These are phyloP conservation scores for Harringtonia lauricola DNA, from an alignment of 2,329 filamentous ascomycete species.

Conservation along the genomic window DNA sequence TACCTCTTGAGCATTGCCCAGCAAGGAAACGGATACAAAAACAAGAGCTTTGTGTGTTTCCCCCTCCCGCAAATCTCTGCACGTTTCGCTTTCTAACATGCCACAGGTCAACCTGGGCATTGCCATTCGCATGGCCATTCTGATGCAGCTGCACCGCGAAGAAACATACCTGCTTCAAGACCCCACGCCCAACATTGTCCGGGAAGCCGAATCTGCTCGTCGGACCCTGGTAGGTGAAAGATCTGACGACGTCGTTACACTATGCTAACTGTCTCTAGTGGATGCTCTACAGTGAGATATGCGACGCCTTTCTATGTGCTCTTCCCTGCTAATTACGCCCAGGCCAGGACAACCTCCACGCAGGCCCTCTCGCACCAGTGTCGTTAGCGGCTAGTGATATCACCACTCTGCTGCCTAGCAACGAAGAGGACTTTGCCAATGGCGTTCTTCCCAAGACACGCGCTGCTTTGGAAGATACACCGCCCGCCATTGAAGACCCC, in stretches of 20 bases:
- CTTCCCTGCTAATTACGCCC: neutral
- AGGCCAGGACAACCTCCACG: slow-evolving; percentile 46
- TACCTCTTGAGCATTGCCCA: slow-evolving; percentile 48
- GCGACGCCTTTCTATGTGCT: neutral
- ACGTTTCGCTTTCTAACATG: slow-evolving; percentile 10
- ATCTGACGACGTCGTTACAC: neutral
- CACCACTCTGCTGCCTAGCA: slow-evolving; percentile 39
- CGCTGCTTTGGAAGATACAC: slow-evolving; percentile 42
- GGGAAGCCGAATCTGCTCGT: slow-evolving; percentile 43
- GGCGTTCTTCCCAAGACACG: slow-evolving; percentile 36
- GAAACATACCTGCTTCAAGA: slow-evolving; percentile 37
- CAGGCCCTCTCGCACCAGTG: slow-evolving; percentile 37
- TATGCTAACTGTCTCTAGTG: slow-evolving; percentile 25
- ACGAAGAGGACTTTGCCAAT: slow-evolving; percentile 38
- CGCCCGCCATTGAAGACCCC: slow-evolving; percentile 35
- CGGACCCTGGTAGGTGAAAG: slow-evolving; percentile 35
- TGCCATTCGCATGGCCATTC: slow-evolving; percentile 41
- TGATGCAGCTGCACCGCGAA: slow-evolving; percentile 44
- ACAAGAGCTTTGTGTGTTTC: slow-evolving; percentile 38
- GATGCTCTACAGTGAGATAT: slow-evolving; percentile 39
- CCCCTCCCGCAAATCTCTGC: neutral
- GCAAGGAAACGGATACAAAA: slow-evolving; percentile 42
- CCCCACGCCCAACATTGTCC: slow-evolving; percentile 31
- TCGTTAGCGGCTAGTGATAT: slow-evolving; percentile 42
- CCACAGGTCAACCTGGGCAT: slow-evolving; percentile 45